Percentiles rank a stretch among this genome's conserved stretches.
These are phyloP conservation scores for Groenewaldozyma auringiensis DNA, from an alignment of 1,139 yeast species.

Conservation along the genomic window DNA sequence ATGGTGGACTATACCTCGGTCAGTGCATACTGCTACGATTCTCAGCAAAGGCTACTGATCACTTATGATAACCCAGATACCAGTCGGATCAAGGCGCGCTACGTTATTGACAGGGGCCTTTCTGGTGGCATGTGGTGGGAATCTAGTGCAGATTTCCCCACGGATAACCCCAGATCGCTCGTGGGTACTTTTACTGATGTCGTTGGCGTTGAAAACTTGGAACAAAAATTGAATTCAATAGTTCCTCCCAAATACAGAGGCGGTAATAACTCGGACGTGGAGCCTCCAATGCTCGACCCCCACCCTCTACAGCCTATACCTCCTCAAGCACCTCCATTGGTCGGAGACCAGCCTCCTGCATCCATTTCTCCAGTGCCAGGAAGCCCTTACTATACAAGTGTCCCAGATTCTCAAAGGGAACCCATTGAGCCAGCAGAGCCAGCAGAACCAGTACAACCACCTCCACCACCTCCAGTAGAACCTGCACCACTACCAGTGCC, in stretches of 20 bases:
- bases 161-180: conserved; percentile 20
- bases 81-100: conserved; percentile 52
- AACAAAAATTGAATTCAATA: conserved; percentile 12
- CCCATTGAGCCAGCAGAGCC: not conserved
- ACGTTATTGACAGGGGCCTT: conserved; percentile 40
- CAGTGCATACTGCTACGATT: conserved; percentile 51
- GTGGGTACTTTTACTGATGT: conserved; percentile 22
- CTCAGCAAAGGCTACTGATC: conserved; percentile 37
- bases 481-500: not conserved
- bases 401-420: not conserved
- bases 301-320: not conserved
- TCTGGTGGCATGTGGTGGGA: conserved; percentile 98
- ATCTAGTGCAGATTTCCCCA: conserved; percentile 58
- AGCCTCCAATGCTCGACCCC: conserved; percentile 2
- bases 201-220: conserved; percentile 15
- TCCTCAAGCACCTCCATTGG: conserved; percentile 5
- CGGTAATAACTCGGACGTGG: not conserved
- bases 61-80: conserved; percentile 60
- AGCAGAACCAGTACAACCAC: not conserved
- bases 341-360: conserved; percentile 1
- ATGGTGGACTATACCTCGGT: conserved; percentile 46
- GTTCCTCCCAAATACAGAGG: conserved; percentile 1
- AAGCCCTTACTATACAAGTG: not conserved
- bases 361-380: not conserved
- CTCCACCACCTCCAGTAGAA: not conserved